These are phyloP conservation scores for Cercospora zeina DNA, from an alignment of 2,329 filamentous ascomycete genomes.

Conservation along the genomic window DNA sequence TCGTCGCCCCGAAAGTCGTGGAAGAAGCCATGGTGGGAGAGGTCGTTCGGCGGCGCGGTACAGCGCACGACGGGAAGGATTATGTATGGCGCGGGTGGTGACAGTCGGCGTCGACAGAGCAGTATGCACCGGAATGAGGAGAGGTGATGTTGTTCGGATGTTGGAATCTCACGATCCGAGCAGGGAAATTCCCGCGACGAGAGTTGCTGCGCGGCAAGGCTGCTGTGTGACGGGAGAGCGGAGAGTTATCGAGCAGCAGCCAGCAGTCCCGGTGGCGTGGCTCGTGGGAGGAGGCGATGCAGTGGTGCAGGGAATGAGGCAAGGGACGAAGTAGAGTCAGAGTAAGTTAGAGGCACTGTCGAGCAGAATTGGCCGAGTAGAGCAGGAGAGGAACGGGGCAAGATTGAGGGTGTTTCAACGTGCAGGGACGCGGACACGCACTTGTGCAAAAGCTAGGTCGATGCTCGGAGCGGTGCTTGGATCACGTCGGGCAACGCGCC, in stretches of 20 bases:
- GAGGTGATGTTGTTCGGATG: constrained; percentile 13
- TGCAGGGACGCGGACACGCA: background rate
- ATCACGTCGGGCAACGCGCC: background rate
- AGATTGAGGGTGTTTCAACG: background rate
- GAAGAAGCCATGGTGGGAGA: constrained; percentile 22
- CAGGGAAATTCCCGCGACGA: constrained; percentile 11
- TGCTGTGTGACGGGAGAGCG: constrained; percentile 1
- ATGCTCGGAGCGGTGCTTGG: background rate
- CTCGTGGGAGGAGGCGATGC: background rate
- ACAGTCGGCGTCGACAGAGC: background rate
- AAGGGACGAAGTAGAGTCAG: background rate
- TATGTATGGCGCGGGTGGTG: background rate
- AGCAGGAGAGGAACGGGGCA: background rate
- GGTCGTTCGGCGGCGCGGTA: background rate
- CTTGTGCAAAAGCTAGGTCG: background rate
- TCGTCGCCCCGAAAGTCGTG: constrained; percentile 47
- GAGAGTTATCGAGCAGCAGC: background rate
- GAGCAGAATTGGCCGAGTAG: too few relatives aligned
- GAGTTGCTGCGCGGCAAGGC: background rate
- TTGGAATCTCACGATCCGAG: constrained; percentile 7
- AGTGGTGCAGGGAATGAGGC: background rate
- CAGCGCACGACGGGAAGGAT: background rate
- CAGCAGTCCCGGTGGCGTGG: background rate
- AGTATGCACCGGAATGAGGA: background rate
- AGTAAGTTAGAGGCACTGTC: background rate